These are phyloP conservation scores for Leishmania lainsoni DNA, from an alignment of 208 protist genomes.

Conservation along the genomic window DNA sequence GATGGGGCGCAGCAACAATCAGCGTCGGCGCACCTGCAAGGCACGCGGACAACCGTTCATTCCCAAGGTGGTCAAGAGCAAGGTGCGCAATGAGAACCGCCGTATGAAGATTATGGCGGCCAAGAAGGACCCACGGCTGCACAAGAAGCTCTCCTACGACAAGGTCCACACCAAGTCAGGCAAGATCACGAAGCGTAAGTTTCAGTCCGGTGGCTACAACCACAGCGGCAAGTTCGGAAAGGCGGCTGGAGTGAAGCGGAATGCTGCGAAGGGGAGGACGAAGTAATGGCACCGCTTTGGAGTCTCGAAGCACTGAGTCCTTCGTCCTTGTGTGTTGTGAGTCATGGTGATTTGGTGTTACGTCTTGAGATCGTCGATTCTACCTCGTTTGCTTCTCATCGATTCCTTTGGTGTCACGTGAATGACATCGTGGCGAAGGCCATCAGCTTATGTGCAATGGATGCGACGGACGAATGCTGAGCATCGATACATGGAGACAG, in stretches of 20 bases:
- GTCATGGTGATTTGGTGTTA: neutral
- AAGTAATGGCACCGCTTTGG: constrained; percentile 9
- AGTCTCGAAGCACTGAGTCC: neutral
- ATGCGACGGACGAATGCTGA: neutral
- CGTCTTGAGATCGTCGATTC: neutral
- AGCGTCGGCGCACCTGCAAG: constrained; percentile 72
- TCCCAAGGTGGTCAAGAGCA: constrained; percentile 84
- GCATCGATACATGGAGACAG: neutral
- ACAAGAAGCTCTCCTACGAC: constrained; percentile 75
- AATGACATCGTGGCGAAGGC: neutral
- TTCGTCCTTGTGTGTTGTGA: neutral
- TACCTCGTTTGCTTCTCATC: neutral
- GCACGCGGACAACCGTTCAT: constrained; percentile 59
- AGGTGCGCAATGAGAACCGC: constrained; percentile 67
- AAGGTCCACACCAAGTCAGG: constrained; percentile 70
- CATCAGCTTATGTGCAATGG: neutral
- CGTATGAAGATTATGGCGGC: constrained; percentile 54
- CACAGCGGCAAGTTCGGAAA: constrained; percentile 79
- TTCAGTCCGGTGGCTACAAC: constrained; percentile 81
- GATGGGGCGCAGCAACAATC: constrained; percentile 91
- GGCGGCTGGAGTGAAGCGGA: constrained; percentile 62
- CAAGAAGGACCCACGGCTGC: constrained; percentile 40
- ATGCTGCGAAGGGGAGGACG: constrained; percentile 46
- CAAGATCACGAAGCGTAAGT: constrained; percentile 65
- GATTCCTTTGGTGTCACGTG: neutral